These are phyloP conservation scores for Coniosporium apollinis DNA, from an alignment of 495 filamentous ascomycete genomes.

Conservation along the genomic window DNA sequence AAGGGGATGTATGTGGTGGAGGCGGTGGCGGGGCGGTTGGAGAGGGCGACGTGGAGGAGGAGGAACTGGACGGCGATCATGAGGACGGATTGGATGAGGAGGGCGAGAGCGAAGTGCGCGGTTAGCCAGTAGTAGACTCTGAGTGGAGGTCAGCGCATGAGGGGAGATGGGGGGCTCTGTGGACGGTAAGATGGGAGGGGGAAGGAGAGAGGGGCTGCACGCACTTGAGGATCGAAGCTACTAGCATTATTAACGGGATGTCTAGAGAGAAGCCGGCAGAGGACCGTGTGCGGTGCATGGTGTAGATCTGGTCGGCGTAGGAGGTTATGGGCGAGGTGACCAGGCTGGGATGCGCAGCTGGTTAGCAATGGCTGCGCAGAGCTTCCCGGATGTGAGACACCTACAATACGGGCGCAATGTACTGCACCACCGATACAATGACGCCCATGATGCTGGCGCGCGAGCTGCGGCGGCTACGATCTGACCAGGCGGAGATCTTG, in stretches of 20 bases:
- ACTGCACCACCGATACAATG: constrained; percentile 15
- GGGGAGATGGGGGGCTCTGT: background rate
- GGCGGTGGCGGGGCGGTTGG: constrained; percentile 43
- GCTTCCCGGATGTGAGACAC: constrained; percentile 5
- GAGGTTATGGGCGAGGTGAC: constrained; percentile 71
- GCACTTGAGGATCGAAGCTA: constrained; percentile 80
- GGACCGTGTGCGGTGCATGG: constrained; percentile 63
- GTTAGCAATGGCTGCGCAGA: too few relatives aligned
- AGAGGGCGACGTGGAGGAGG: constrained; percentile 77
- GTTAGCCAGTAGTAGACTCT: constrained; percentile 93
- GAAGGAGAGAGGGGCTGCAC: constrained; percentile 10
- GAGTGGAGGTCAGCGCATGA: constrained; percentile 3
- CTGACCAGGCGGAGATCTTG: too few relatives aligned
- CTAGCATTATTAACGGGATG: constrained; percentile 94
- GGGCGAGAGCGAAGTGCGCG: constrained; percentile 58
- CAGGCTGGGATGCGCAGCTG: constrained; percentile 28
- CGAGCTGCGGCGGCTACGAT: too few relatives aligned
- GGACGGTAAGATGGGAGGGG: background rate
- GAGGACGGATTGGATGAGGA: constrained; percentile 71
- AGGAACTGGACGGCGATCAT: constrained; percentile 73
- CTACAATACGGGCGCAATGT: constrained; percentile 25
- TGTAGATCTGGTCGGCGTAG: constrained; percentile 82
- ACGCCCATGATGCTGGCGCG: too few relatives aligned
- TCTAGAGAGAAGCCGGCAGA: constrained; percentile 82
- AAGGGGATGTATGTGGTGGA: constrained; percentile 10